Evolutionary conservation across 345 rosid genomes (phyloP), one percentile per base, ranked within the genome.

Genomic region (Syzygium oleosum): DNA sequence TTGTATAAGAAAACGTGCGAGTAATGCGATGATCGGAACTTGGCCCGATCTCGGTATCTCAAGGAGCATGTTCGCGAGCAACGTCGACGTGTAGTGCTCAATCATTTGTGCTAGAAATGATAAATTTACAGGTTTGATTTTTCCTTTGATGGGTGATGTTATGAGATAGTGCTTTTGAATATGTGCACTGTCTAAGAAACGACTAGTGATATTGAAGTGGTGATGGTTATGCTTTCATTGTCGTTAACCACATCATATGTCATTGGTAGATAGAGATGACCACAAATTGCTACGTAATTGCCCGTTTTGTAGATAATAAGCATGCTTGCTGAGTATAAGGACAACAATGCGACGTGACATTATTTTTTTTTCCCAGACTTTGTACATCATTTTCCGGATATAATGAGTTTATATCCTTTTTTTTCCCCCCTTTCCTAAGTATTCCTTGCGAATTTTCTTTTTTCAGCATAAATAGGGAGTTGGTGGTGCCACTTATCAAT

Each of bases 291-390:
- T 59, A 43, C 46, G 46, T 6, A 43, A 43, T 43, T 43, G 46
- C 46, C 46, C 46, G 46, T 43, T 43, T 1, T 43, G 46, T 43
- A 43, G 46, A 43, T 6, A 43, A 43, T 43, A 6, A 43, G 46
- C 46, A 43, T 43, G 46, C 46, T 43, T 43, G 46, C 46, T 43
- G 46, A 43, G 46, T 1, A 43, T 43, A 5, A 43, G 46, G 46
- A 43, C 46, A n/a, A 61, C 2, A 12, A 61, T 61, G 4, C 9
- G 1, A 61, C 1, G 34, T 0, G 4, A 6, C 8, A 61, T 5
- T 12, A 61, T 61, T 61, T 2, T 61, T 13, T 61, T 31, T 31
- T 2, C 43, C 23, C 2, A 1, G 2, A 8, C 41, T 29, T 63
- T 9, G 17, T 63, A 59, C 3, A 9, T 34, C 13, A 41, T 2